A percentile compares a stretch with the other conserved stretches of the same genome.
Conservation (phyloP, 2,329 filamentous ascomycete genomes). For the Chaetomiaceae sp. region DNA sequence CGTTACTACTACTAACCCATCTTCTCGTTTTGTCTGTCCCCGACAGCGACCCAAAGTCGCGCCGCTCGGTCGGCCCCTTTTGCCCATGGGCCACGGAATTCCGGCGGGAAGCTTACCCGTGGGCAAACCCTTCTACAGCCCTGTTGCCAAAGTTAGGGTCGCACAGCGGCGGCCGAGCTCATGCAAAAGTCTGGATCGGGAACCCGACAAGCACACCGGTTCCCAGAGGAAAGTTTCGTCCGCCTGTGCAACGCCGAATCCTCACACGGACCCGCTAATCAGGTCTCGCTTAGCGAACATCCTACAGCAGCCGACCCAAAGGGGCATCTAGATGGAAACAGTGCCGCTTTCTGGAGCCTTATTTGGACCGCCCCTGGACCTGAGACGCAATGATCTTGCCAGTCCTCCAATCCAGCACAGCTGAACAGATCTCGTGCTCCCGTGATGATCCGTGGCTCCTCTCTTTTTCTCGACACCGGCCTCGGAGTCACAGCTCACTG, state of each 20-base stretch:
- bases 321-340: background rate
- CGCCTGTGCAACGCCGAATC: conserved; percentile 1
- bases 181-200: conserved; percentile 3
- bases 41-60: too few relatives aligned
- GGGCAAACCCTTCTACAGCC: background rate
- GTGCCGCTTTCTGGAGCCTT: too few relatives aligned
- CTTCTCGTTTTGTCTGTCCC: too few relatives aligned
- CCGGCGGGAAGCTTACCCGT: background rate
- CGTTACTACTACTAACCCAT: too few relatives aligned
- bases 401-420: background rate
- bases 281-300: background rate
- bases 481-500: background rate
- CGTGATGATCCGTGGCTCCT: background rate
- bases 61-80: too few relatives aligned
- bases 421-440: background rate
- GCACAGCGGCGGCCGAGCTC: background rate
- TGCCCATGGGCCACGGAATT: too few relatives aligned
- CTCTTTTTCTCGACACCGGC: background rate
- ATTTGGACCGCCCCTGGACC: too few relatives aligned
- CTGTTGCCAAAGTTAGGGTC: background rate
- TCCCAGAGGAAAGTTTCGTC: too few relatives aligned
- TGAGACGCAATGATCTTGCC: background rate
- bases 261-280: background rate
- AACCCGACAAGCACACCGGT: background rate
- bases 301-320: background rate